Base-by-base conservation (phyloP, 2,329 filamentous ascomycete species). In the Ophiocordyceps camponoti-leonardi region DNA sequence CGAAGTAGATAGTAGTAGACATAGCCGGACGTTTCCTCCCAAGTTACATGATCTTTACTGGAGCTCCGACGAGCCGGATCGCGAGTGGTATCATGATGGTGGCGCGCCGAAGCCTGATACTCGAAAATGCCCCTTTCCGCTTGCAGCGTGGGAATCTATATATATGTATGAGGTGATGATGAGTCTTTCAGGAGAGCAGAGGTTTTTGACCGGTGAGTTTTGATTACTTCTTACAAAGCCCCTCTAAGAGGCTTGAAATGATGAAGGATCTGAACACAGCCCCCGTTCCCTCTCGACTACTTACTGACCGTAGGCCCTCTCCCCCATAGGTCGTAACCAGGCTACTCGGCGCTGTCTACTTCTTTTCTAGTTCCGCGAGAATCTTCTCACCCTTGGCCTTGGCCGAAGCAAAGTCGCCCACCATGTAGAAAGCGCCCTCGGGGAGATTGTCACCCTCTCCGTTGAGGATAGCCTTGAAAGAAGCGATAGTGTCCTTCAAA, bases 341-440 rank as follows among this genome's bases (percentile, higher is more conserved):
- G n/a, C 35, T 39, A 19, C 35, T 39, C n/a, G 35, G 35, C 56
- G 52, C 52, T 55, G 52, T 58, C 67, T 71, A 69, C 61, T 69
- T 70, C 60, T 71, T 71, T 67, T 92, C 85, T 60, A 96, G 77
- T 61, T 96, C 92, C 59, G 92, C 88, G 66, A 98, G 74, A 77
- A 98, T 96, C 87, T 96, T 94, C 81, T 95, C 88, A 75, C 90
- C 92, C 86, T 98, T 98, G 63, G 76, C 80, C 66, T 84, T 84
- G 57, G 88, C 92, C 53, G 86, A 87, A 59, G 85, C 85, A 59
- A 96, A 81, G 75, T 94, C 84, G 66, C 92, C 92, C 67, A 96
- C 88, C 88, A 94, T 94, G 83, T 94, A 95, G 81, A 94, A 74
- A 66, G 72, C 81, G 81, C 81, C 81, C 73, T 96, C 92, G 56